Conservation (phyloP, 148 eudicot species). For the Agrostemma githago region DNA sequence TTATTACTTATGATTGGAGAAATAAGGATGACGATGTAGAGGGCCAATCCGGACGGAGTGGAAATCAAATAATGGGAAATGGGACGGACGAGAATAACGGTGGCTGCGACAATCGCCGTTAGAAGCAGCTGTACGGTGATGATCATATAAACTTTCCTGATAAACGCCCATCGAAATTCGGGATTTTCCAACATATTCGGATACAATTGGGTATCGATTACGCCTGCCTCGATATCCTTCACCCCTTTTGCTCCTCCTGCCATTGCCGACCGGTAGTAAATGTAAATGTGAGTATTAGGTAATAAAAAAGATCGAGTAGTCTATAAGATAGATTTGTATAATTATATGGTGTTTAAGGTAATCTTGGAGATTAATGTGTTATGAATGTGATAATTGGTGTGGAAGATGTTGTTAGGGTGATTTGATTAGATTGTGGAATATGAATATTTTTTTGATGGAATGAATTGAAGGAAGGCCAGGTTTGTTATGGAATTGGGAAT, state of each 20-base stretch:
- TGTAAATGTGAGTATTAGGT: too few species aligned
- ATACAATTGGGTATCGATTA: slow-evolving; percentile 26
- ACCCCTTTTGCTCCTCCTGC: neutral
- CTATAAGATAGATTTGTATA: too few species aligned
- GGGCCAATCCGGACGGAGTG: slow-evolving; percentile 23
- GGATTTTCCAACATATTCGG: slow-evolving; percentile 46
- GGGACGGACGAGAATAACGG: slow-evolving; percentile 25
- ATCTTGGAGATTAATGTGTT: too few species aligned
- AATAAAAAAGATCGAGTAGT: too few species aligned
- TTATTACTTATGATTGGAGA: slow-evolving; percentile 36
- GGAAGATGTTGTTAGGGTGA: too few species aligned
- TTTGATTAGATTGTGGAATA: too few species aligned
- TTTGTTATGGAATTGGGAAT: too few species aligned
- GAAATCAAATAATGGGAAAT: slow-evolving; percentile 28
- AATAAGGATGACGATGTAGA: slow-evolving; percentile 28
- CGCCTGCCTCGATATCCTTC: slow-evolving; percentile 29
- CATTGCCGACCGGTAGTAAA: too few species aligned
- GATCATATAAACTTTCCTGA: slow-evolving; percentile 53
- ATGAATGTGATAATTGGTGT: too few species aligned
- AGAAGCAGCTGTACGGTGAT: slow-evolving; percentile 41
- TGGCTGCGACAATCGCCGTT: slow-evolving; percentile 34
- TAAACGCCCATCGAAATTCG: slow-evolving; percentile 52
- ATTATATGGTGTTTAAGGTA: too few species aligned
- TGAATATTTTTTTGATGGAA: too few species aligned
- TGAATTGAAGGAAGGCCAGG: too few species aligned